Evolutionary conservation across 441 rosid genomes (phyloP), one percentile per base, ranked within the genome.

Genomic region (Kokia cookei): DNA sequence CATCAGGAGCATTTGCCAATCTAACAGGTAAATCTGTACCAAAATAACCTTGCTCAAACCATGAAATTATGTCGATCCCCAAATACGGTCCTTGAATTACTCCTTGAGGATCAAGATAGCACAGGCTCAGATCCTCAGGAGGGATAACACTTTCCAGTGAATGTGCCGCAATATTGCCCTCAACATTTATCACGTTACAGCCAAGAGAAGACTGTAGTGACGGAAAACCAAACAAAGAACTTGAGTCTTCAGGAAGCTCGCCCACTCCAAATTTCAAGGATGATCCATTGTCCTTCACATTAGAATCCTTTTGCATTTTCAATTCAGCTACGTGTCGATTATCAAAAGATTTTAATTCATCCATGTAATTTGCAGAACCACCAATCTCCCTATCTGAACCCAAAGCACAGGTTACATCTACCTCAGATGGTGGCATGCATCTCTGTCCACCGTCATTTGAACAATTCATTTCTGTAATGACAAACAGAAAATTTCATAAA

Each of bases 41-140:
- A 79, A 90, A 90, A 80, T 86, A 90, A 6, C 90, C 92, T 77
- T 88, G 88, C 75, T 87, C 87, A 78, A 84, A 84, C 91, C 93
- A 89, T 45, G 84, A 71, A 51, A 87, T 75, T 76, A 89, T 85
- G 79, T 87, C 93, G 45, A 82, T 80, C 50, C 93, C 91, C 55
- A 87, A 84, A 78, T 83, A 89, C 29, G 91, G 93, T 48, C 91
- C 93, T 78, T 89, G 90, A 53, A 78, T 80, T 43, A 74, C 74
- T 45, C 89, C 88, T 70, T 84, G 87, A 77, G 93, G 93, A 85
- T 89, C 91, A 69, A 85, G 78, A 66, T 89, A 90, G 71, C 65
- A 84, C 75, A 86, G 80, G 76, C 83, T 84, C 72, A 85, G 79
- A 57, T 88, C 92, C 77, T 90, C 90, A 17, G 66, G 73, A 27